Conservation (phyloP, 371 early-diverging fungal genomes). For the Mortierella sp. region DNA sequence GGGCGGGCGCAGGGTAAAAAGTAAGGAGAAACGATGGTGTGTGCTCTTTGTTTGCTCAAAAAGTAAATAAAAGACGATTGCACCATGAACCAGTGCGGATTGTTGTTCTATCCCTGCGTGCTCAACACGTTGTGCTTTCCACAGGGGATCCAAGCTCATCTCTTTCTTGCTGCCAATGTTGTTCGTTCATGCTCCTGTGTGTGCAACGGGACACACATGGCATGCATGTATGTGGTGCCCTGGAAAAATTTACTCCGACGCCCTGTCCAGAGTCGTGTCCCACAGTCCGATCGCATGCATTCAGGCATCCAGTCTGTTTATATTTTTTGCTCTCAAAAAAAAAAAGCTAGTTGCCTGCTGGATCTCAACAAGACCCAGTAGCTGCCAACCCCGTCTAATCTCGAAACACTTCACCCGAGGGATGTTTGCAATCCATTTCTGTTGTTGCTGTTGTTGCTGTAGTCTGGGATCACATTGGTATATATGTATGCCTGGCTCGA, state of each 20-base stretch:
- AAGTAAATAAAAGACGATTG: neutral
- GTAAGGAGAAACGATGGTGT: too few species aligned
- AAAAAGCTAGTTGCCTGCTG: neutral
- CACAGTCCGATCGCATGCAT: too few species aligned
- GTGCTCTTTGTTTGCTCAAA: too few species aligned
- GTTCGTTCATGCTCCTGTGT: neutral
- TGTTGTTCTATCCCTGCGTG: neutral
- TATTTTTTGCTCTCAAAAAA: neutral
- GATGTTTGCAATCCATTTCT: neutral
- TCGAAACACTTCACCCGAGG: neutral
- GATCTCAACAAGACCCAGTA: too few species aligned
- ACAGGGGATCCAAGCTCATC: neutral
- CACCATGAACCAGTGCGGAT: neutral
- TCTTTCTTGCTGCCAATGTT: too few species aligned
- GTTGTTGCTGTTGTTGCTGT: too few species aligned
- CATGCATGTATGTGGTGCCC: neutral
- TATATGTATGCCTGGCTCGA: neutral
- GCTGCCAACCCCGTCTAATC: neutral
- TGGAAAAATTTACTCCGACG: neutral
- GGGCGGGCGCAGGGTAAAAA: neutral
- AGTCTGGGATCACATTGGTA: neutral
- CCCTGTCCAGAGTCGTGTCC: too few species aligned
- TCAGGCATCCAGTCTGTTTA: neutral
- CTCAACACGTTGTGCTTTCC: neutral
- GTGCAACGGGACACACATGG: neutral